Base-by-base conservation (phyloP, 371 early-diverging fungal species). In the Mortierella sp. region DNA sequence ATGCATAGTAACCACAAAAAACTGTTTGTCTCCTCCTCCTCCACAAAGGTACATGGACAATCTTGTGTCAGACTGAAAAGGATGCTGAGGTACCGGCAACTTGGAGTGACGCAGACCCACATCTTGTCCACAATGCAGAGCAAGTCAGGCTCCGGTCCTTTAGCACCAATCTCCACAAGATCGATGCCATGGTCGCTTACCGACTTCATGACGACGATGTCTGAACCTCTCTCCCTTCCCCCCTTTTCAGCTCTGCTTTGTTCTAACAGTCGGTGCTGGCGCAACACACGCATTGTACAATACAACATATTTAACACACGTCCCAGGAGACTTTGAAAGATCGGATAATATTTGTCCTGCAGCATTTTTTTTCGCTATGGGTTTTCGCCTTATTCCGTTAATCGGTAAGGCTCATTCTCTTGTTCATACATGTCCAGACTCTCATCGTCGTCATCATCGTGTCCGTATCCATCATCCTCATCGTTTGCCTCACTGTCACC, bases 171-270 rank as follows among this genome's bases (percentile, higher is more conserved):
- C 81, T 89, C 16, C 96, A 97, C 80, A 89, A 87, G 57, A 88
- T 97, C 21, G 93, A 93, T 45, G 86, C 94, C 1, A 73, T 94
- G 72, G 96, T 97, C 18, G 91, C 95, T 0, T 97, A 96, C 54
- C 83, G 90, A 19, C 76, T 85, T 38, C 65, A 81, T 5, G 82
- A 87, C n/a, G 83, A 85, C 9, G 10, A n/a, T n/a, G n/a, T n/a
- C n/a, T n/a, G n/a, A n/a, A n/a, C n/a, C n/a, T n/a, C n/a, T n/a
- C n/a, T n/a, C n/a, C n/a, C n/a, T n/a, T n/a, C n/a, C n/a, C n/a
- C n/a, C n/a, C n/a, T n/a, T n/a, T n/a, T n/a, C n/a, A n/a, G n/a
- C n/a, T n/a, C n/a, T n/a, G n/a, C n/a, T n/a, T n/a, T n/a, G n/a
- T n/a, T n/a, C n/a, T n/a, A n/a, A n/a, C n/a, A n/a, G n/a, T n/a